phyloP scores from a whole-genome alignment of 306 rosid species.

The Fagus sylvatica region DNA sequence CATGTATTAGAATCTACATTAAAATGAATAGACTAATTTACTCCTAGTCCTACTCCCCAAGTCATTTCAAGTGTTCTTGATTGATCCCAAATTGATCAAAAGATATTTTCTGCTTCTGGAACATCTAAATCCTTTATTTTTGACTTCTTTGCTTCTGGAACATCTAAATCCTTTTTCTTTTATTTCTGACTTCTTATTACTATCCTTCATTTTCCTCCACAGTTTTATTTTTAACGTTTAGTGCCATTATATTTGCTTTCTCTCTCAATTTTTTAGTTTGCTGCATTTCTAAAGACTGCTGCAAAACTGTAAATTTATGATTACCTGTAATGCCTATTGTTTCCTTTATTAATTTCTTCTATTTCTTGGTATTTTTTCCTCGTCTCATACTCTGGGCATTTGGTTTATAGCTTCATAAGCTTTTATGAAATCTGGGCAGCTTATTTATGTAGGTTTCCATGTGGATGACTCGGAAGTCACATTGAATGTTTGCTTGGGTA shows the following conservation, averaged over 20 bases:
- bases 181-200: not conserved
- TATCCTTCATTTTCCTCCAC: not conserved
- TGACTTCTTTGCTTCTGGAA: not conserved
- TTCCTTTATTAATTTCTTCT: not conserved
- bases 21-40: not conserved
- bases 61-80: not conserved
- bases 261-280: not conserved
- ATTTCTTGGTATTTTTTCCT: conserved; percentile 5
- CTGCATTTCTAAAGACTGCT: not conserved
- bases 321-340: not conserved
- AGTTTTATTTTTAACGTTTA: conserved; percentile 15
- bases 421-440: conserved; percentile 32
- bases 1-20: not conserved
- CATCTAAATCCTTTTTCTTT: not conserved
- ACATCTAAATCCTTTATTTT: not conserved
- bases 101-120: not conserved
- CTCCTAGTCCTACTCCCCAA: not conserved
- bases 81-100: not conserved
- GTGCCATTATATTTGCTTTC: conserved; percentile 17
- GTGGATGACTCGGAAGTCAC: conserved; percentile 96
- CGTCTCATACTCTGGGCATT: not conserved
- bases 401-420: conserved; percentile 15
- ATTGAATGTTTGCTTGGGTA: conserved; percentile 90
- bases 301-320: not conserved
- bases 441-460: conserved; percentile 74